Percentiles rank a stretch among this genome's conserved stretches.
Evolutionary conservation across 768 basidiomycete species (phyloP).

Genomic region (Termitomyces sp.): DNA sequence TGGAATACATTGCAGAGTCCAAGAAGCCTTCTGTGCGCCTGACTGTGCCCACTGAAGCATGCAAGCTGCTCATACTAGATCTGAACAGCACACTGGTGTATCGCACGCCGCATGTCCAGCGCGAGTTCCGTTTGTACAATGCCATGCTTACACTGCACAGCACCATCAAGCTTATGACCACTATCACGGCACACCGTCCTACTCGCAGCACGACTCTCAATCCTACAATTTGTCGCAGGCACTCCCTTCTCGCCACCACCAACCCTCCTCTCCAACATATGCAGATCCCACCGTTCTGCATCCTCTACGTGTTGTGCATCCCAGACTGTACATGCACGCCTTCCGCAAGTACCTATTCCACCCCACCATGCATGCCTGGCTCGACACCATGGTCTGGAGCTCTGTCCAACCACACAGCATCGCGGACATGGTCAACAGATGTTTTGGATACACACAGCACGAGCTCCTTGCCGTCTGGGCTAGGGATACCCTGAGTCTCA

Average conservation of each 20-base stretch:
- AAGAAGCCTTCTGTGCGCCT: slow-evolving; percentile 23
- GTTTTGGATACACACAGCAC: slow-evolving; percentile 41
- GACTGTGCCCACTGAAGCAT: slow-evolving; percentile 20
- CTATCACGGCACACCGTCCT: neutral
- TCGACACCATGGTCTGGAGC: slow-evolving; percentile 88
- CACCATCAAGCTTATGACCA: neutral
- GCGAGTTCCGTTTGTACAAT: slow-evolving; percentile 8
- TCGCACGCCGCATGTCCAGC: slow-evolving; percentile 38
- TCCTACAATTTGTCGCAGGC: neutral
- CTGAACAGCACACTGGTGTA: slow-evolving; percentile 71
- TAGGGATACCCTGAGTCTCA: slow-evolving; percentile 71
- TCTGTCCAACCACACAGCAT: slow-evolving; percentile 67
- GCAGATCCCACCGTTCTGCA: slow-evolving; percentile 1
- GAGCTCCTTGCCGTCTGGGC: slow-evolving; percentile 70
- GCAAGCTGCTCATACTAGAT: slow-evolving; percentile 73
- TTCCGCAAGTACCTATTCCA: slow-evolving; percentile 65
- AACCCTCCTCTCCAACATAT: neutral
- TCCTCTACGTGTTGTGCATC: slow-evolving; percentile 38
- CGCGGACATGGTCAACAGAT: slow-evolving; percentile 61
- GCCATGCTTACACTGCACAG: neutral
- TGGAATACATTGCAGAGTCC: slow-evolving; percentile 29
- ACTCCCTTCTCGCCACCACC: neutral
- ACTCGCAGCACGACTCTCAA: neutral
- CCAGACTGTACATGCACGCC: slow-evolving; percentile 42
- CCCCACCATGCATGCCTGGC: slow-evolving; percentile 52